phyloP scores from a whole-genome alignment of 2,329 filamentous ascomycete species.

The Coniochaeta ligniaria region DNA sequence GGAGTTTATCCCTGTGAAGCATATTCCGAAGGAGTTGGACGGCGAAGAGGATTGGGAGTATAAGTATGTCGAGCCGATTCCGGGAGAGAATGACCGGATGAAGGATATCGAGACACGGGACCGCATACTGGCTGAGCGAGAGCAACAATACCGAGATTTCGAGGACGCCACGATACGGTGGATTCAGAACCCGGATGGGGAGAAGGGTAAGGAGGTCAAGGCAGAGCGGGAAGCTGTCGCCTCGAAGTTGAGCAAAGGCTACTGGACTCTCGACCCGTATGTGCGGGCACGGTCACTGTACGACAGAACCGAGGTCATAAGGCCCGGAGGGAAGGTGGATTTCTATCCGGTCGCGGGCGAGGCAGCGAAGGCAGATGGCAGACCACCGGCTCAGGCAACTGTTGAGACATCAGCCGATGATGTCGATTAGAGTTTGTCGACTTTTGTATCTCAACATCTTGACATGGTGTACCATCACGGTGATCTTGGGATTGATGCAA shows the following conservation, averaged over 20 bases:
- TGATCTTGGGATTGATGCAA: neutral
- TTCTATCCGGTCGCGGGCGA: slow-evolving; percentile 49
- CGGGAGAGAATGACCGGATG: slow-evolving; percentile 72
- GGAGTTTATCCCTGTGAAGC: slow-evolving; percentile 61
- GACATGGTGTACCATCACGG: neutral
- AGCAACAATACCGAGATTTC: slow-evolving; percentile 61
- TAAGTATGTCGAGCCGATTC: slow-evolving; percentile 67
- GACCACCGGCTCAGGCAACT: slow-evolving; percentile 6
- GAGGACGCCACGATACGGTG: slow-evolving; percentile 70
- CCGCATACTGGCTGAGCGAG: slow-evolving; percentile 55
- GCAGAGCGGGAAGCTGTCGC: slow-evolving; percentile 55
- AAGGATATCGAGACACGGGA: slow-evolving; percentile 57
- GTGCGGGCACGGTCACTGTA: slow-evolving; percentile 77
- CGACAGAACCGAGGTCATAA: slow-evolving; percentile 70
- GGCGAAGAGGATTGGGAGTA: slow-evolving; percentile 84
- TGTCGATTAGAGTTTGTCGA: slow-evolving; percentile 26
- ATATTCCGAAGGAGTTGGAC: slow-evolving; percentile 76
- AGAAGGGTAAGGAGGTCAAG: slow-evolving; percentile 40
- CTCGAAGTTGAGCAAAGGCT: slow-evolving; percentile 59
- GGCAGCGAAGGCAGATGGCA: slow-evolving; percentile 3
- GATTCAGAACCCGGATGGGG: slow-evolving; percentile 49
- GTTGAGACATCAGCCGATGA: slow-evolving; percentile 34
- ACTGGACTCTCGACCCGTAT: slow-evolving; percentile 88
- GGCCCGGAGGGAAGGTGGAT: slow-evolving; percentile 57
- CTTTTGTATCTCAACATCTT: neutral